Base-by-base conservation (phyloP, 257 asterid genomes). In the Solanum appendiculatum region DNA sequence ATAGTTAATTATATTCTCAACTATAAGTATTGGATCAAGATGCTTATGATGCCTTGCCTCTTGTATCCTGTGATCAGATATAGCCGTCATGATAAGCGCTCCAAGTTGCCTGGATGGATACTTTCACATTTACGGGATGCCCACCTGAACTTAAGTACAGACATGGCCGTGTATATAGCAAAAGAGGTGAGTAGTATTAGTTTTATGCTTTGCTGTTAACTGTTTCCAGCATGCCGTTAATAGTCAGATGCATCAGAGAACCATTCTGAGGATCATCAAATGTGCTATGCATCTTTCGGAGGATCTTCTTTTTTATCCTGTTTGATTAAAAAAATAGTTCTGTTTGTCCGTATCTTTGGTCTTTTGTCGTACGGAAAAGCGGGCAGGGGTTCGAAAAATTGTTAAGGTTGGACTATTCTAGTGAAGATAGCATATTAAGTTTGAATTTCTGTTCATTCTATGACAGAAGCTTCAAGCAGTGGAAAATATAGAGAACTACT, bases 131-230 rank as follows among this genome's bases (percentile, higher is more conserved):
- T 97, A 85, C 98, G 98, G 2, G 98, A 97, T 86, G 98, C 99
- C 14, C 98, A 97, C 92, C 93, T 97, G 89, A 97, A 94, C 93
- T 92, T 97, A 92, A 97, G 99, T 83, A 97, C 99, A 1, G 98
- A 95, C 94, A 97, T 97, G 99, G 98, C 99, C 75, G 95, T 95
- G 89, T 98, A 95, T 88, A 97, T 97, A 88, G 99, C 99, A 51
- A 94, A 92, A 92, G 99, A 97, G 98, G 99, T 96, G 89, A 33
- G 86, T 16, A 11, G 46, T 7, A 85, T 48, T 18, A 29, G 77
- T 29, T 31, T 33, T 27, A 36, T 85, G 33, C 27, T 66, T 42
- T 68, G 25, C 21, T 54, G 51, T 39, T 80, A n/a, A 15, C 48
- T 86, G 29, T 86, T 70, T 8, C 87, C n/a, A 13, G 18, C 12